Percentiles rank a stretch among this genome's conserved stretches.
Evolutionary conservation across 2,329 filamentous ascomycete genomes (phyloP).

Genomic region (Cercospora janseana): DNA sequence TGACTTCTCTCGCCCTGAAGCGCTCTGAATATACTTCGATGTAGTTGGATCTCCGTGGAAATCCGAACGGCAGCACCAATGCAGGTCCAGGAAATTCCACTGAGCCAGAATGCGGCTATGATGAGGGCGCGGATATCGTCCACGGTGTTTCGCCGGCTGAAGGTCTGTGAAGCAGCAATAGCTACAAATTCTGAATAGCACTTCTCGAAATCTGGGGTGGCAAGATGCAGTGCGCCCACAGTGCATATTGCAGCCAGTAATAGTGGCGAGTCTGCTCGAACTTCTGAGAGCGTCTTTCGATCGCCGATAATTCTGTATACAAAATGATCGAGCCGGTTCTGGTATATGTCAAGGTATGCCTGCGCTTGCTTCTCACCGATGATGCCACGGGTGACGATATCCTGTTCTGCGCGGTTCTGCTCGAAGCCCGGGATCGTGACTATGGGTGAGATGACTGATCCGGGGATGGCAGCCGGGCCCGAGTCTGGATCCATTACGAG

Average conservation of each 20-base stretch:
- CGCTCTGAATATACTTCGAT: conserved; percentile 40
- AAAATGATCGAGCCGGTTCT: conserved; percentile 37
- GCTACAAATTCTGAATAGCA: conserved; percentile 36
- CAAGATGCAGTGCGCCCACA: conserved; percentile 36
- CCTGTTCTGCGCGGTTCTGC: conserved; percentile 29
- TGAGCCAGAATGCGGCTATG: conserved; percentile 43
- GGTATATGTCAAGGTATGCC: conserved; percentile 35
- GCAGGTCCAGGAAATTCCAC: conserved; percentile 36
- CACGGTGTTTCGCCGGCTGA: conserved; percentile 31
- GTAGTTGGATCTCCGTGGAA: conserved; percentile 42
- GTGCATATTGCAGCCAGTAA: conserved; percentile 39
- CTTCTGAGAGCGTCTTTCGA: conserved; percentile 29
- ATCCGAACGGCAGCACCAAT: conserved; percentile 40
- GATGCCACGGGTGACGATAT: conserved; percentile 33
- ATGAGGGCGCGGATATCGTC: conserved; percentile 38
- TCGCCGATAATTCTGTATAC: conserved; percentile 38
- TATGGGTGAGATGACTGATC: conserved; percentile 33
- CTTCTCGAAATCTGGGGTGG: conserved; percentile 31
- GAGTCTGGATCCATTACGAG: conserved; percentile 42
- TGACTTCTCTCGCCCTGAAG: conserved; percentile 35
- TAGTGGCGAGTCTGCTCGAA: conserved; percentile 36
- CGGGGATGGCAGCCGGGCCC: conserved; percentile 40
- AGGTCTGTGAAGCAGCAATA: conserved; percentile 31
- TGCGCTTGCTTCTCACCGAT: conserved; percentile 33
- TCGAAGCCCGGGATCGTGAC: conserved; percentile 28